Evolutionary conservation across 129 eudicot genomes (phyloP), one percentile per base, ranked within the genome.

Genomic region (Solidago caesia): DNA sequence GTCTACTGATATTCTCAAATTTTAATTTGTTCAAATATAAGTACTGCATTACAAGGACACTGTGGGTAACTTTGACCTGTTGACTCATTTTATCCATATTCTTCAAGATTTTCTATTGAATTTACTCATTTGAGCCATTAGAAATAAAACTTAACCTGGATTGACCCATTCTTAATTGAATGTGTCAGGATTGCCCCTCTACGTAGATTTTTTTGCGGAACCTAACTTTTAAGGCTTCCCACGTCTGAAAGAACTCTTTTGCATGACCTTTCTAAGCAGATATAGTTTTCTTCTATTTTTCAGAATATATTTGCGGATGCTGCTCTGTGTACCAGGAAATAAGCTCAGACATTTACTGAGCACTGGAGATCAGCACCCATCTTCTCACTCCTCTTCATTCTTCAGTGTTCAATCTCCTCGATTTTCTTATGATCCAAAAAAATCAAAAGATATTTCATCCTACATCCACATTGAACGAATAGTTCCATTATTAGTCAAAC

Each of bases 281-380:
- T 64, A 21, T 65, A 26, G 27, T 42, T 45, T 65, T 15, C 5
- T 74, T 76, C 21, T 21, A 21, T 21, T 64, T 72, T 64, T 82
- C 85, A 94, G 98, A 80, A 90, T 90, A 72, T 90, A 94, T 82
- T 82, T 94, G 81, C 91, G 98, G 68, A 85, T 94, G 92, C 85
- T 94, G 76, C 81, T 94, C 33, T 88, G 93, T 74, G 83, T 94
- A 73, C 98, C 98, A 41, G 98, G 98, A 75, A 86, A 90, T 72
- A 94, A 87, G 75, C 91, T 94, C 16, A 83, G 87, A 71, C 85
- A 74, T 77, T 80, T 90, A 29, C 78, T 94, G 75, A 82, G 81
- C 73, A 60, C 75, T 6, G 97, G 87, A 46, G 96, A 86, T 64
- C 89, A 82, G 72, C 79, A 86, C 51, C 87, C 90, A 77, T 79